phyloP scores from a whole-genome alignment of 805 yeast species.

The Schizosaccharomyces lindneri region DNA sequence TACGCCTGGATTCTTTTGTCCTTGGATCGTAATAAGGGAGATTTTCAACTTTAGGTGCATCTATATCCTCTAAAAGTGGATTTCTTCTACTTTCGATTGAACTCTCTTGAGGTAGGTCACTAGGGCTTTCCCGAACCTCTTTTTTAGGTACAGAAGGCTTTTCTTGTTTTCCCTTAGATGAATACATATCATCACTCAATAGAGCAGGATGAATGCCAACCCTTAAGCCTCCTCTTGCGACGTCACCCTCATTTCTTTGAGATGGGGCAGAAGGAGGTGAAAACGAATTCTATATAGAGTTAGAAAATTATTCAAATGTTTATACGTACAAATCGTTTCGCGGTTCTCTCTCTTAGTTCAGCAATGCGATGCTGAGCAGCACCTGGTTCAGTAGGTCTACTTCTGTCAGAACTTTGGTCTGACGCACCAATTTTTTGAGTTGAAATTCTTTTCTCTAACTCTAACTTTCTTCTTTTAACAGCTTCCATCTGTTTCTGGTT shows the following conservation, averaged over 20 bases:
- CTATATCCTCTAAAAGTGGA: background rate
- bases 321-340: background rate
- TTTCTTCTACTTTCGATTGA: background rate
- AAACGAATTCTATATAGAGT: background rate
- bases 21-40: background rate
- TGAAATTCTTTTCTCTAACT: background rate
- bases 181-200: constrained; percentile 3
- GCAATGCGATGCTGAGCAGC: background rate
- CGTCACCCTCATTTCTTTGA: background rate
- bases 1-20: constrained; percentile 2
- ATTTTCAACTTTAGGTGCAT: background rate
- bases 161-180: too few species aligned
- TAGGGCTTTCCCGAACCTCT: too few species aligned
- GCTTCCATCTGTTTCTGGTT: background rate
- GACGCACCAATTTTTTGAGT: background rate
- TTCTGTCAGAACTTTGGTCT: background rate
- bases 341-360: background rate
- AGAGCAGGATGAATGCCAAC: constrained; percentile 14
- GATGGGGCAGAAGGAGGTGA: background rate
- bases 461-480: background rate
- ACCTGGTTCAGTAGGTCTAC: background rate
- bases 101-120: background rate
- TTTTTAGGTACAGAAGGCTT: too few species aligned
- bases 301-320: background rate
- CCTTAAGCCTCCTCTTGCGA: constrained; percentile 11